Base-by-base conservation (phyloP, 148 eudicot species). In the Rhododendron ovatum region DNA sequence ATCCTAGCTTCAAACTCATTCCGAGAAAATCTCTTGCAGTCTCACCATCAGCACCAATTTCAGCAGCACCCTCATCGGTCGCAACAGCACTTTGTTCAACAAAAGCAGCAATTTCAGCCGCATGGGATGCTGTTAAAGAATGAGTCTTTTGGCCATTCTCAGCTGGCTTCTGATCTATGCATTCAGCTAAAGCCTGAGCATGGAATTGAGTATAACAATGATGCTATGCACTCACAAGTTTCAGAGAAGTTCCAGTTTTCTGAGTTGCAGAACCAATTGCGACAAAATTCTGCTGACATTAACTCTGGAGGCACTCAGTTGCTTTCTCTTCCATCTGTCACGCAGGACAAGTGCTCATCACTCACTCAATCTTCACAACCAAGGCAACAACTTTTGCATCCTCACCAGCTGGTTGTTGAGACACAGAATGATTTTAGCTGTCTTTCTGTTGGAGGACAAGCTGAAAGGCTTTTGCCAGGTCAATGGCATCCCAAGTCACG, bases 401-500 rank as follows among this genome's bases (percentile, higher is more conserved):
- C 91, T 55, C 89, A 88, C 53, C 91, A 90, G 80, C 83, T 92
- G 78, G 87, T 88, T 86, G 85, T 86, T 83, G 94, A 92, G 82
- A 83, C 89, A 85, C 85, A 89, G 89, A 93, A 91, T 92, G 94
- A 91, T 71, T 91, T 91, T 84, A 82, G 81, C 83, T 81, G 89
- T 45, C 87, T 86, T 82, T 85, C 93, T 88, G 83, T 82, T 89
- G 94, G 91, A 80, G 85, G 79, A 74, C 93, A 91, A 76, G 73
- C 91, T 78, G 95, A 92, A 61, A 76, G 92, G 84, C 85, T 87
- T 18, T 28, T 87, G 83, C 91, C 89, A 74, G 90, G 90, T 83
- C 93, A 91, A 85, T 92, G 92, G 93, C 89, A 91, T 84, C 81
- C 93, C 63, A 93, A 88, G 63, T 84, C 92, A 51, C 92, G 90